Conservation (phyloP, 345 rosid genomes). For the Pistacia integerrima region DNA sequence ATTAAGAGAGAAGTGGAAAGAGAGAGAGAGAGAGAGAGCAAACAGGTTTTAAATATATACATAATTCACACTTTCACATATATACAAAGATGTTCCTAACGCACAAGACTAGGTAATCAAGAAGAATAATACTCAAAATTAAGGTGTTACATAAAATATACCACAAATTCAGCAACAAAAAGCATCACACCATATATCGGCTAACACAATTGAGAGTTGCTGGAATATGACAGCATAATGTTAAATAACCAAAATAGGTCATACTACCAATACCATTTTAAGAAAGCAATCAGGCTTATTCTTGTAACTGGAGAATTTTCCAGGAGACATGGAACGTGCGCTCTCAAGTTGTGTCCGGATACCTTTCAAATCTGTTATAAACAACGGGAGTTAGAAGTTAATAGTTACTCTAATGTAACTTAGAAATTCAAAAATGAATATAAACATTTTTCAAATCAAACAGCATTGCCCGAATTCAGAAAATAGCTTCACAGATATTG, state of each 20-base stretch:
- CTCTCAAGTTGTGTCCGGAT: constrained; percentile 47
- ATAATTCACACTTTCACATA: not conserved
- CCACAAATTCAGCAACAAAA: not conserved
- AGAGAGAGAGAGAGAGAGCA: not conserved
- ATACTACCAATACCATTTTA: constrained; percentile 60
- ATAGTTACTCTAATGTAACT: not conserved
- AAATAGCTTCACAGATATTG: not conserved
- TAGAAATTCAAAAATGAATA: not conserved
- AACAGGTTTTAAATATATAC: not conserved
- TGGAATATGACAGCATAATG: not conserved
- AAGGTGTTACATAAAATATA: not conserved
- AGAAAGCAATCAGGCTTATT: constrained; percentile 78
- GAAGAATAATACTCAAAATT: not conserved
- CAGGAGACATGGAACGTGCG: constrained; percentile 75
- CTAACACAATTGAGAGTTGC: not conserved
- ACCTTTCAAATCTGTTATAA: constrained; percentile 43
- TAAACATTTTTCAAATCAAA: constrained; percentile 1
- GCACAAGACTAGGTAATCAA: not conserved
- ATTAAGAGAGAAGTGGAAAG: not conserved
- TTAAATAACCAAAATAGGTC: not conserved
- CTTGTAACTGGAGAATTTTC: constrained; percentile 52
- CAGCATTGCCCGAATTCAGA: not conserved
- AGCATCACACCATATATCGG: not conserved
- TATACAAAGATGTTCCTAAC: not conserved
- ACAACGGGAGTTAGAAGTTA: constrained; percentile 13